Evolutionary conservation across 306 rosid species (phyloP).

Genomic region (Hylodesmum podocarpum): DNA sequence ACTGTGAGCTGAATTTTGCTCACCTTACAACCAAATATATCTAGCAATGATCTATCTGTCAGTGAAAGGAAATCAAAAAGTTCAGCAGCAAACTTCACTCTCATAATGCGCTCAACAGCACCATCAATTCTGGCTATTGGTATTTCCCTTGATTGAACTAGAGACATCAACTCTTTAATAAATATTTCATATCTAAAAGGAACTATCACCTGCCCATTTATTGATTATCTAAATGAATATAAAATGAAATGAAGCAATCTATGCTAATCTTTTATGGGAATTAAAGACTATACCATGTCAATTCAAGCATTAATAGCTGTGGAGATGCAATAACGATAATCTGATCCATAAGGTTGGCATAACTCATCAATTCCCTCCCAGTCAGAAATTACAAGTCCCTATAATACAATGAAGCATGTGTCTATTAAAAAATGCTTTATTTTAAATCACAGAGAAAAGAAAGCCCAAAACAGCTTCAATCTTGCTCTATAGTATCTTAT

Average conservation of each 20-base stretch:
- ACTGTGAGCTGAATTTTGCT: slow-evolving; percentile 19
- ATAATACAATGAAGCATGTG: slow-evolving; percentile 29
- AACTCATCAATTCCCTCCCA: slow-evolving; percentile 73
- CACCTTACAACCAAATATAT: slow-evolving; percentile 79
- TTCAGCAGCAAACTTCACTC: slow-evolving; percentile 75
- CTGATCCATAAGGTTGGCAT: slow-evolving; percentile 51
- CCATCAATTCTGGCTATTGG: slow-evolving; percentile 67
- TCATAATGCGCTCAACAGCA: slow-evolving; percentile 70
- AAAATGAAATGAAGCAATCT: background rate
- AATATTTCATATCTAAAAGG: slow-evolving; percentile 53
- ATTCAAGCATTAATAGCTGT: slow-evolving; percentile 71
- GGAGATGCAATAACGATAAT: slow-evolving; percentile 59
- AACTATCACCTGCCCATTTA: slow-evolving; percentile 72
- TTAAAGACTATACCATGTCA: slow-evolving; percentile 62
- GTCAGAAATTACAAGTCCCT: slow-evolving; percentile 89
- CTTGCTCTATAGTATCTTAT: background rate
- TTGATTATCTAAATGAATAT: background rate
- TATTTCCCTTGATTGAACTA: slow-evolving; percentile 65
- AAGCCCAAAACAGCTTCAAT: slow-evolving; percentile 1
- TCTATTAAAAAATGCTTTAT: background rate
- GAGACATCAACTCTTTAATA: slow-evolving; percentile 46
- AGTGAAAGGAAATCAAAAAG: slow-evolving; percentile 74
- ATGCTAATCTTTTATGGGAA: background rate
- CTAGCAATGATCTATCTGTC: slow-evolving; percentile 59
- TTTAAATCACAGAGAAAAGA: slow-evolving; percentile 6